These are phyloP conservation scores for Erigeron canadensis DNA, from an alignment of 129 eudicot genomes.

Conservation along the genomic window DNA sequence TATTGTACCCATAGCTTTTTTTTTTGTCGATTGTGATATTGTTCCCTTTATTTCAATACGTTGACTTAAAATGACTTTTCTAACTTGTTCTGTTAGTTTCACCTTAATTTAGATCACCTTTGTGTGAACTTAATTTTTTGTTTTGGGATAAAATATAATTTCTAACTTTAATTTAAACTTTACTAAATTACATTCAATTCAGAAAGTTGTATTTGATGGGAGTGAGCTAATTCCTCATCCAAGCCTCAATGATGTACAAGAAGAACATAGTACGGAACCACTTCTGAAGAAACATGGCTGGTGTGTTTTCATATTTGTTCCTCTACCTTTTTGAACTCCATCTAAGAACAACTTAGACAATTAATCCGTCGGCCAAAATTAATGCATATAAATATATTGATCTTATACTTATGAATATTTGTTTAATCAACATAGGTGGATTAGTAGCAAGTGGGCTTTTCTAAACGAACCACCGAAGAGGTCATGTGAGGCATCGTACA, in stretches of 20 bases:
- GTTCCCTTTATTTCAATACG: no score
- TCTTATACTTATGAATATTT: neutral
- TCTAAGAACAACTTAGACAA: neutral
- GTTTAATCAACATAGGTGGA: constrained; percentile 28
- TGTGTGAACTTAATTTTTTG: no score
- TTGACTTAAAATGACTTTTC: no score
- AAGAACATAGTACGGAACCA: constrained; percentile 38
- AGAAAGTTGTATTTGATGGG: constrained; percentile 17
- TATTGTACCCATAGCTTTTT: neutral
- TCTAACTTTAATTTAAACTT: neutral
- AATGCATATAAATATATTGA: neutral
- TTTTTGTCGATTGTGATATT: no score
- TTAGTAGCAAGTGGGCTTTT: constrained; percentile 42
- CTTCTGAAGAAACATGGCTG: constrained; percentile 40
- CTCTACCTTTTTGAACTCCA: neutral
- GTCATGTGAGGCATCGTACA: constrained; percentile 21
- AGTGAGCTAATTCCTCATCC: constrained; percentile 19
- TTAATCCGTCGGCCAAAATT: neutral
- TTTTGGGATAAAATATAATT: no score
- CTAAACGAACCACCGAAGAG: constrained; percentile 34
- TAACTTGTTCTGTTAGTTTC: no score
- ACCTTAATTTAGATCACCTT: no score
- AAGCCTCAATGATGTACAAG: constrained; percentile 1
- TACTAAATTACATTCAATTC: neutral
- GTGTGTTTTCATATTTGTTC: neutral